A percentile compares a stretch with the other conserved stretches of the same genome.
Conservation (phyloP, 1,284 basidiomycete species). For the Leccinum griseonigrum region DNA sequence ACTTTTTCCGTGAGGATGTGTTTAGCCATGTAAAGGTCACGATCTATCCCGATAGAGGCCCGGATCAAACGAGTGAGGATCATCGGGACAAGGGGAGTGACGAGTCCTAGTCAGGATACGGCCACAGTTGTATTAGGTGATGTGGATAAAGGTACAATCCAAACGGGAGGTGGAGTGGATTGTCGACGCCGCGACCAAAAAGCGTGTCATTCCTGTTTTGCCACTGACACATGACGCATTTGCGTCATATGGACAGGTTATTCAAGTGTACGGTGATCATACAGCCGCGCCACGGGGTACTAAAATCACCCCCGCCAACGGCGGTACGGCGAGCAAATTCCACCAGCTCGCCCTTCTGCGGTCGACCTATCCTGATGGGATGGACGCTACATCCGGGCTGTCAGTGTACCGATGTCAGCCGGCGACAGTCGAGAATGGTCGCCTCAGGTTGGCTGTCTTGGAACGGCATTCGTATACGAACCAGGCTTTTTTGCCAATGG, state of each 20-base stretch:
- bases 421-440: slow-evolving; percentile 47
- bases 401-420: slow-evolving; percentile 77
- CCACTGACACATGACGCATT: slow-evolving; percentile 84
- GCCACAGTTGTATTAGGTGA: slow-evolving; percentile 7
- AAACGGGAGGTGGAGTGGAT: slow-evolving; percentile 1
- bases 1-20: slow-evolving; percentile 71
- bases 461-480: slow-evolving; percentile 81
- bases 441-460: slow-evolving; percentile 55
- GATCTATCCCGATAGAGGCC: slow-evolving; percentile 95
- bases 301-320: slow-evolving; percentile 79
- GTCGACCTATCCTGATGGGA: slow-evolving; percentile 58
- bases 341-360: slow-evolving; percentile 76
- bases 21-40: slow-evolving; percentile 88
- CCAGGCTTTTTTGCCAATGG: slow-evolving; percentile 90
- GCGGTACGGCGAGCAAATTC: slow-evolving; percentile 86
- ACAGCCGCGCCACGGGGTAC: slow-evolving; percentile 64
- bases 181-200: slow-evolving; percentile 11
- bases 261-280: slow-evolving; percentile 77
- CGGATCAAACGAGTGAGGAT: slow-evolving; percentile 90
- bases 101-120: slow-evolving; percentile 10
- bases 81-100: slow-evolving; percentile 58
- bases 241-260: slow-evolving; percentile 78
- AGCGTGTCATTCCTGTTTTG: slow-evolving; percentile 57
- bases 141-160: slow-evolving; percentile 7
- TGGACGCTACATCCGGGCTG: slow-evolving; percentile 59